phyloP scores from a whole-genome alignment of 2,329 filamentous ascomycete species.

The Hypoxylon sp. region DNA sequence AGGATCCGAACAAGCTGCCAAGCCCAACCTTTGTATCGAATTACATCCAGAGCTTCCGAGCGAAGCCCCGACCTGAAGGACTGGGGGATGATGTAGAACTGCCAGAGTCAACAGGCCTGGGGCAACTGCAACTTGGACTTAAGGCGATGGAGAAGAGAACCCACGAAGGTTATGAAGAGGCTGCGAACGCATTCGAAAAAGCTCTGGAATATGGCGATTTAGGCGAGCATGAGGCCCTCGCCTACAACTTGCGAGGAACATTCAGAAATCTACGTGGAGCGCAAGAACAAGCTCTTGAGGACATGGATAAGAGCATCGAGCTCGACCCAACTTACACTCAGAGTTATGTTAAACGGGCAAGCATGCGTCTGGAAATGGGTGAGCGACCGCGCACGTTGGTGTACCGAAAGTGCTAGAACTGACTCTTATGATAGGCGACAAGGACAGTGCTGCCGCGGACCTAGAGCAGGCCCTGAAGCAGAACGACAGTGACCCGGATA shows the following conservation, averaged over 20 bases:
- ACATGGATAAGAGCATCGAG: slow-evolving; percentile 93
- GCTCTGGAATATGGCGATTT: slow-evolving; percentile 85
- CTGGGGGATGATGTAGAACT: slow-evolving; percentile 86
- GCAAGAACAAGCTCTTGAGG: slow-evolving; percentile 82
- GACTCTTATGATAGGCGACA: slow-evolving; percentile 69
- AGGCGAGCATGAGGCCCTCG: slow-evolving; percentile 86
- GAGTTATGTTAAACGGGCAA: slow-evolving; percentile 98
- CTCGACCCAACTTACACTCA: slow-evolving; percentile 89
- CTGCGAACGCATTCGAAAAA: slow-evolving; percentile 85
- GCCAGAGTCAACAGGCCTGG: slow-evolving; percentile 81
- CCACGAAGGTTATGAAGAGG: slow-evolving; percentile 90
- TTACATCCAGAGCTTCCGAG: slow-evolving; percentile 98
- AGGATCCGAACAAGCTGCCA: slow-evolving; percentile 88
- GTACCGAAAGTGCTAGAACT: slow-evolving; percentile 20
- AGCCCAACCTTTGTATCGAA: slow-evolving; percentile 98
- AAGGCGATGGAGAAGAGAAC: slow-evolving; percentile 87
- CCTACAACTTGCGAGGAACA: slow-evolving; percentile 96
- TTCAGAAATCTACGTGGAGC: slow-evolving; percentile 94
- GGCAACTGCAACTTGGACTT: slow-evolving; percentile 86
- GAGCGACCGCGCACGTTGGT: slow-evolving; percentile 50
- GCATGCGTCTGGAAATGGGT: slow-evolving; percentile 96
- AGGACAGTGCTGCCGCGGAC: slow-evolving; percentile 87
- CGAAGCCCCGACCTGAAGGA: slow-evolving; percentile 81
- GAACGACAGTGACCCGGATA: slow-evolving; percentile 91
- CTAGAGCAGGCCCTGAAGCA: slow-evolving; percentile 88